Evolutionary conservation across 139 green algal species (phyloP).

Genomic region (Raphidocelis subcapitata): DNA sequence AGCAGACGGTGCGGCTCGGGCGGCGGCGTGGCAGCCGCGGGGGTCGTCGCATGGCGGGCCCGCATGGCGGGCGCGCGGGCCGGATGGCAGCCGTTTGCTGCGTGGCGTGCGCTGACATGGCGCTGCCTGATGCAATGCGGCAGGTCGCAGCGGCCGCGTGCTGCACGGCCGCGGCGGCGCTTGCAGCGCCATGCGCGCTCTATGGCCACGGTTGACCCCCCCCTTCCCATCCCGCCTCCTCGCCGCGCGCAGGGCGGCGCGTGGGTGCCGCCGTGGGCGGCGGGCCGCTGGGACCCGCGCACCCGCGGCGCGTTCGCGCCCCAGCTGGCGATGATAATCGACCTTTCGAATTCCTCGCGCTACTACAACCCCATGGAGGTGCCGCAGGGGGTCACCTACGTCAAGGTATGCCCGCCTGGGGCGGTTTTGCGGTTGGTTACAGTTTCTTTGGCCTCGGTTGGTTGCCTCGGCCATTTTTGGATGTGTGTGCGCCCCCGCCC

Average conservation of each 20-base stretch:
- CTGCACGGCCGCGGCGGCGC: neutral
- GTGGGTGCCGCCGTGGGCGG: too few relatives aligned
- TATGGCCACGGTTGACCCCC: too few relatives aligned
- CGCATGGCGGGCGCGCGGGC: neutral
- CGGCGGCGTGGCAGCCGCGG: too few relatives aligned
- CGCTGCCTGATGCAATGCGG: too few relatives aligned
- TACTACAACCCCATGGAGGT: conserved; percentile 87
- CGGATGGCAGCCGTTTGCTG: neutral
- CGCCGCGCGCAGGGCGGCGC: too few relatives aligned
- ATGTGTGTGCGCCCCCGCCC: conserved; percentile 4
- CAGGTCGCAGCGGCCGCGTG: neutral
- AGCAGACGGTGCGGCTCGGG: too few relatives aligned
- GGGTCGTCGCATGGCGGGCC: neutral
- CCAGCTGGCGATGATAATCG: conserved; percentile 77
- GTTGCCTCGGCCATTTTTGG: neutral
- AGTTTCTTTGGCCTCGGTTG: neutral
- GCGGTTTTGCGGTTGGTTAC: too few relatives aligned
- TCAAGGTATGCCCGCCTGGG: conserved; percentile 43
- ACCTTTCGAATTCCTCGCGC: conserved; percentile 88
- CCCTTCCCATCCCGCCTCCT: too few relatives aligned
- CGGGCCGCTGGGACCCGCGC: too few relatives aligned
- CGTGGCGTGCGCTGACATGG: too few relatives aligned
- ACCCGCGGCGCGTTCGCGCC: too few relatives aligned
- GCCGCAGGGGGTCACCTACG: conserved; percentile 38
- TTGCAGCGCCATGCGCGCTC: too few relatives aligned